These are phyloP conservation scores for Gymnopus androsaceus DNA, from an alignment of 1,284 basidiomycete genomes.

Conservation along the genomic window DNA sequence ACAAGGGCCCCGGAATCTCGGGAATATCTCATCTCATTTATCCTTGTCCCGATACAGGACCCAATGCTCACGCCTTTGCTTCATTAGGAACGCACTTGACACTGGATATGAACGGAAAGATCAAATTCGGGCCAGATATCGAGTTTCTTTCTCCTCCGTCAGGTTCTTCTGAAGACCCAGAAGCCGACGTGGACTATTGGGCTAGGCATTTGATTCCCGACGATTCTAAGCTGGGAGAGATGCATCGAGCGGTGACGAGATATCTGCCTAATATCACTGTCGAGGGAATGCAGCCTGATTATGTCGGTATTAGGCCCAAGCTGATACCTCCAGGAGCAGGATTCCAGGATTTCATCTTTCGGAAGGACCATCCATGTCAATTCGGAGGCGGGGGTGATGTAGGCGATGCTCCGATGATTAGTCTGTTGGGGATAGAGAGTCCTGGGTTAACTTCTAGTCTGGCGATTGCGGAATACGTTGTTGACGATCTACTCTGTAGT, in stretches of 20 bases:
- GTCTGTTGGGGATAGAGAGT: conserved; percentile 76
- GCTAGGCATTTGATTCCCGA: conserved; percentile 65
- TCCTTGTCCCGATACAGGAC: conserved; percentile 75
- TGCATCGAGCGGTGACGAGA: conserved; percentile 65
- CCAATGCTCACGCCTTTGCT: conserved; percentile 63
- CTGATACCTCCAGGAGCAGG: conserved; percentile 67
- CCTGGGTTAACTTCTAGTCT: conserved; percentile 76
- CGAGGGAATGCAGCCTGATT: conserved; percentile 80
- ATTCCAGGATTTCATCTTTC: conserved; percentile 85
- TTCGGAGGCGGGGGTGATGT: conserved; percentile 27
- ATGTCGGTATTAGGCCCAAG: conserved; percentile 92
- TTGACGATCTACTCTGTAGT: conserved; percentile 53
- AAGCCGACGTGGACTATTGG: conserved; percentile 74
- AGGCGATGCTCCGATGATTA: conserved; percentile 60
- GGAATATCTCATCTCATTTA: conserved; percentile 82
- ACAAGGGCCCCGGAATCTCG: conserved; percentile 73
- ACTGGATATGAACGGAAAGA: conserved; percentile 83
- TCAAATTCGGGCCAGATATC: conserved; percentile 93
- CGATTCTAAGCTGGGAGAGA: conserved; percentile 61
- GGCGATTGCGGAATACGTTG: conserved; percentile 73
- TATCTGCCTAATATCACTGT: conserved; percentile 77
- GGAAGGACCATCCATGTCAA: conserved; percentile 48
- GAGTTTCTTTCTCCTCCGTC: conserved; percentile 77
- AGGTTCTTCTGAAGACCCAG: conserved; percentile 43
- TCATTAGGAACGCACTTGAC: conserved; percentile 91